Percentiles rank a stretch among this genome's conserved stretches.
Evolutionary conservation across 1,284 basidiomycete genomes (phyloP).

Genomic region (Clitocybe nebularis): DNA sequence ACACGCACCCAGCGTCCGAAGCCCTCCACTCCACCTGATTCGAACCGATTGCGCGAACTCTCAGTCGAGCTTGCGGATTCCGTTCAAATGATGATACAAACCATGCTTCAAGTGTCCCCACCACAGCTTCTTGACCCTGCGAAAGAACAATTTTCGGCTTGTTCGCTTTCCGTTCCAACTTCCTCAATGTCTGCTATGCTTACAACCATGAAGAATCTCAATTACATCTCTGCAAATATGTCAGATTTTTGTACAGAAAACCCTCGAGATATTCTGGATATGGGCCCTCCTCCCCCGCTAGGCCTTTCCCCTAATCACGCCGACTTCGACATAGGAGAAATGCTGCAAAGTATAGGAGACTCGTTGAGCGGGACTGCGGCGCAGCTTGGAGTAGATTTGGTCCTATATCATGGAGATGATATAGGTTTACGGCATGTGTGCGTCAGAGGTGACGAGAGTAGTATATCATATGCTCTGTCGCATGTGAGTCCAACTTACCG

Average conservation of each 20-base stretch:
- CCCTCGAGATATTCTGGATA: constrained; percentile 7
- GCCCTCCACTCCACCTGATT: constrained; percentile 25
- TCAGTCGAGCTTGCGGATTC: constrained; percentile 84
- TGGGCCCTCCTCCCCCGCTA: constrained; percentile 3
- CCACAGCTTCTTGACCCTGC: constrained; percentile 87
- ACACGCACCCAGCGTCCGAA: constrained; percentile 9
- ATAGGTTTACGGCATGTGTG: constrained; percentile 78
- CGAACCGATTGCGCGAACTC: constrained; percentile 54
- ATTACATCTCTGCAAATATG: constrained; percentile 86
- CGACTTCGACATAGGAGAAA: constrained; percentile 47
- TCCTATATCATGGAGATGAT: constrained; percentile 81
- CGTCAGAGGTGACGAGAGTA: constrained; percentile 82
- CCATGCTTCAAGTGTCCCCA: constrained; percentile 82
- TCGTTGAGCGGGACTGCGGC: constrained; percentile 82
- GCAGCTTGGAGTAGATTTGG: constrained; percentile 79
- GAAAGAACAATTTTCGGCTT: constrained; percentile 87
- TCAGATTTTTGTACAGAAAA: constrained; percentile 35
- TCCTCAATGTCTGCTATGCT: constrained; percentile 85
- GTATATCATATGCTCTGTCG: constrained; percentile 73
- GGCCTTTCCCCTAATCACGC: constrained; percentile 9
- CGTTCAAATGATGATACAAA: constrained; percentile 84
- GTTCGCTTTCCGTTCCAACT: constrained; percentile 79
- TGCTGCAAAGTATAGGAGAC: constrained; percentile 63
- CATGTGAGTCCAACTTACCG: constrained; percentile 82
- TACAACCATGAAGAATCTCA: constrained; percentile 86